Conservation (phyloP, 2,329 filamentous ascomycete species). For the Pyrenochaeta sp. region DNA sequence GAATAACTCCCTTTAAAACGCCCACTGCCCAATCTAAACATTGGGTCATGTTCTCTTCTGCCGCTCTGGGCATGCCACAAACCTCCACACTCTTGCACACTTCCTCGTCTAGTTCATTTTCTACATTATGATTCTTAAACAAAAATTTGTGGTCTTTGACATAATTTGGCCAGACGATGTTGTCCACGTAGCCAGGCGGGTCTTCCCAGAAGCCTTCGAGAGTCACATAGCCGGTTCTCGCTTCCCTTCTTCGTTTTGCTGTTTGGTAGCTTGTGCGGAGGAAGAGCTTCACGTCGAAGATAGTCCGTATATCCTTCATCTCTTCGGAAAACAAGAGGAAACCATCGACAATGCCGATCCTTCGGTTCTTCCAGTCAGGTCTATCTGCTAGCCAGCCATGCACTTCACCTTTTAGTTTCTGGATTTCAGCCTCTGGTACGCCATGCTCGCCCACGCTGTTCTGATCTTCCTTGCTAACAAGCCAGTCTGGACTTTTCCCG, state of each 20-base stretch:
- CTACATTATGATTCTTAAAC: slow-evolving; percentile 73
- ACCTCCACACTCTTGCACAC: slow-evolving; percentile 39
- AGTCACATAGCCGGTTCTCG: slow-evolving; percentile 78
- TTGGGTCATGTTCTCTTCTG: slow-evolving; percentile 41
- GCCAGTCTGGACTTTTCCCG: slow-evolving; percentile 63
- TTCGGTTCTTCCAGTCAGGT: slow-evolving; percentile 23
- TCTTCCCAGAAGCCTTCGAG: slow-evolving; percentile 91
- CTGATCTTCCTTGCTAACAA: slow-evolving; percentile 64
- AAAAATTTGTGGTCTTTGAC: slow-evolving; percentile 81
- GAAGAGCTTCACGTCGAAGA: slow-evolving; percentile 80
- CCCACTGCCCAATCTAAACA: slow-evolving; percentile 43
- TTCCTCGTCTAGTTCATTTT: slow-evolving; percentile 60
- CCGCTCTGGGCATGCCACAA: slow-evolving; percentile 50
- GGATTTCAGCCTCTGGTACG: slow-evolving; percentile 39
- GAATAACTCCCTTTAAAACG: slow-evolving; percentile 31
- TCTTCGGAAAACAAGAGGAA: slow-evolving; percentile 80
- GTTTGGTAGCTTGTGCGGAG: slow-evolving; percentile 69
- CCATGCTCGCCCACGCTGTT: slow-evolving; percentile 59
- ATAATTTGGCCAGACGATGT: slow-evolving; percentile 96
- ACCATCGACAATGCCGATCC: slow-evolving; percentile 77
- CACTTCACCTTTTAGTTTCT: slow-evolving; percentile 44
- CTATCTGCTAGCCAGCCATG: slow-evolving; percentile 11
- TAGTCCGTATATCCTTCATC: slow-evolving; percentile 59
- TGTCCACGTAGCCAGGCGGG: slow-evolving; percentile 91
- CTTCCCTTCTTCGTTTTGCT: slow-evolving; percentile 71